Percentiles rank a stretch among this genome's conserved stretches.
Evolutionary conservation across 1,284 basidiomycete species (phyloP).

Genomic region (Afroboletus lepidellus): DNA sequence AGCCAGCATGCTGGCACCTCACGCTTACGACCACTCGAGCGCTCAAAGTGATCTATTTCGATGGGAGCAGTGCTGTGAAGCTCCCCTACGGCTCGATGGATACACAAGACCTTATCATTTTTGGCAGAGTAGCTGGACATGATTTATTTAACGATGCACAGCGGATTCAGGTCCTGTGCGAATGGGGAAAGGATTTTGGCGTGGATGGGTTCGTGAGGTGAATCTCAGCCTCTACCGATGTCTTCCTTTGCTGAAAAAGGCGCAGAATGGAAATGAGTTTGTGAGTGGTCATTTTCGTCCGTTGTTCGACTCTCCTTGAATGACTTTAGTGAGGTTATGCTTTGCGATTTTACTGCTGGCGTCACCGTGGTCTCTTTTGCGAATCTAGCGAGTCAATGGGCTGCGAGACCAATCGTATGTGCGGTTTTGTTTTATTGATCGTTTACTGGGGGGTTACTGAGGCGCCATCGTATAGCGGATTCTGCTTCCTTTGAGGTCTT

Average conservation of each 20-base stretch:
- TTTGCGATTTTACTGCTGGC: constrained; percentile 26
- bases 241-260: not conserved
- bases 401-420: constrained; percentile 38
- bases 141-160: constrained; percentile 25
- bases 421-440: constrained; percentile 9
- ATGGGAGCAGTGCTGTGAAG: constrained; percentile 42
- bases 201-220: constrained; percentile 43
- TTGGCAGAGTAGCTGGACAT: constrained; percentile 29
- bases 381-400: not conserved
- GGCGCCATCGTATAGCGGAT: constrained; percentile 18
- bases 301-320: not conserved
- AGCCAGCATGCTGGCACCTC: constrained; percentile 37
- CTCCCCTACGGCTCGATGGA: constrained; percentile 39
- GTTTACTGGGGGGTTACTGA: constrained; percentile 37
- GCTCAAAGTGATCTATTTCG: constrained; percentile 45
- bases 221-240: not conserved
- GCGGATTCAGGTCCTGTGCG: constrained; percentile 36
- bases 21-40: constrained; percentile 38
- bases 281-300: constrained; percentile 30
- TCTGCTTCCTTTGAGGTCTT: constrained; percentile 15
- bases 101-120: constrained; percentile 42
- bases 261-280: constrained; percentile 49
- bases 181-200: constrained; percentile 35
- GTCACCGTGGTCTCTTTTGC: not conserved
- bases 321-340: constrained; percentile 47